phyloP scores from a whole-genome alignment of 169 alveolate genomes.

The Theileria annulata region DNA sequence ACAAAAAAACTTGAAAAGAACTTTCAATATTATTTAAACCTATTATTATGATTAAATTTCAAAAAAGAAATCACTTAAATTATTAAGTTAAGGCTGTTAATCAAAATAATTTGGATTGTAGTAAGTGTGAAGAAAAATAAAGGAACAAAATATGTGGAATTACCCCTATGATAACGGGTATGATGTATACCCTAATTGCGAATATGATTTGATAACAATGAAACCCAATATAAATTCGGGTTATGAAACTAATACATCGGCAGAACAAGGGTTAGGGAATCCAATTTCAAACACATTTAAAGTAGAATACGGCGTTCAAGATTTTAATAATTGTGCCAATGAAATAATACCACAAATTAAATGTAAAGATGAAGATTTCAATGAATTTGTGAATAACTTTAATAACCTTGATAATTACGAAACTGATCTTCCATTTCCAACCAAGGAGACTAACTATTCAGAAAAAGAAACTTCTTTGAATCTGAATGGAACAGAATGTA shows the following conservation, averaged over 20 bases:
- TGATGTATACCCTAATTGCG: not conserved
- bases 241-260: not conserved
- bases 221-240: not conserved
- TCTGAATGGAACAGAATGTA: not conserved
- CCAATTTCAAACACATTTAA: not conserved
- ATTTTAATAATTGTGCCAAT: not conserved
- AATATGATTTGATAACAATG: not conserved
- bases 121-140: not conserved
- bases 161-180: slow-evolving; percentile 3
- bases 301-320: not conserved
- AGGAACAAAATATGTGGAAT: slow-evolving; percentile 1
- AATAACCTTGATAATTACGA: not conserved
- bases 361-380: not conserved
- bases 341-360: not conserved
- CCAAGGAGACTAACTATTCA: not conserved
- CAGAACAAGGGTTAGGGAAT: not conserved
- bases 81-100: too few species aligned
- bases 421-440: not conserved
- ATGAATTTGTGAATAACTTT: not conserved
- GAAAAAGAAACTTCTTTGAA: not conserved
- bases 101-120: not conserved
- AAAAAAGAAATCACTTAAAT: too few species aligned
- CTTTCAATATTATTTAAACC: too few species aligned
- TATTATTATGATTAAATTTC: too few species aligned
- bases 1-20: too few species aligned